These are phyloP conservation scores for Hanseniaspora lindneri DNA, from an alignment of 805 yeast species.

Conservation along the genomic window DNA sequence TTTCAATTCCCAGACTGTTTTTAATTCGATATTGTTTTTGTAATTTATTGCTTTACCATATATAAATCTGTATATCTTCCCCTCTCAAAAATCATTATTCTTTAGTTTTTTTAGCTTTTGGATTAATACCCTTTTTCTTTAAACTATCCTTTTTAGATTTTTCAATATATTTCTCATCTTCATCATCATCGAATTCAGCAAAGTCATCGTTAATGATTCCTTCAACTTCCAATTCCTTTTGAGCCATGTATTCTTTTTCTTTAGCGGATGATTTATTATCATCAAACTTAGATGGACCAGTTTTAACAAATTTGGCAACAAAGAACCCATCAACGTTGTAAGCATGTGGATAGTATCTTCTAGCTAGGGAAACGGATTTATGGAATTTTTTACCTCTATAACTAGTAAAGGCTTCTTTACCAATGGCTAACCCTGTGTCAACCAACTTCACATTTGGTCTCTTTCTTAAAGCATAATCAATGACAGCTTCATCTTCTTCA, in stretches of 20 bases:
- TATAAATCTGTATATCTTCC: too few species aligned
- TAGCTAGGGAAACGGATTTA: conserved; percentile 61
- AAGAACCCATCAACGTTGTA: conserved; percentile 97
- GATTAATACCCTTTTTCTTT: conserved; percentile 63
- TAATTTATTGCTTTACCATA: too few species aligned
- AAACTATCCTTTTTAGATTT: conserved; percentile 53
- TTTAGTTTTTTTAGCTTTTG: conserved; percentile 32
- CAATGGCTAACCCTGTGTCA: conserved; percentile 82
- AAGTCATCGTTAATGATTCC: conserved; percentile 78
- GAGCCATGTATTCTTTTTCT: conserved; percentile 72
- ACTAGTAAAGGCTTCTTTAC: conserved; percentile 89
- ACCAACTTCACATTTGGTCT: conserved; percentile 93
- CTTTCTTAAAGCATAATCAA: conserved; percentile 91
- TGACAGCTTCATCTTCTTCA: conserved; percentile 96
- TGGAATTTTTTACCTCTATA: conserved; percentile 88
- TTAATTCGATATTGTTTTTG: too few species aligned
- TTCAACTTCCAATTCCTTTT: conserved; percentile 70
- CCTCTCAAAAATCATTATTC: too few species aligned
- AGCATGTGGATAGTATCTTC: conserved; percentile 96
- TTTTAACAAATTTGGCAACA: conserved; percentile 92
- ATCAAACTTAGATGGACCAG: conserved; percentile 75
- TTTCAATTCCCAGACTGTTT: too few species aligned
- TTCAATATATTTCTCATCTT: conserved; percentile 60
- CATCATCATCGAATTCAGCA: conserved; percentile 65
- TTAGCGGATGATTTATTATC: conserved; percentile 75